phyloP scores from a whole-genome alignment of 2,329 filamentous ascomycete species.

The Fusarium sp. region DNA sequence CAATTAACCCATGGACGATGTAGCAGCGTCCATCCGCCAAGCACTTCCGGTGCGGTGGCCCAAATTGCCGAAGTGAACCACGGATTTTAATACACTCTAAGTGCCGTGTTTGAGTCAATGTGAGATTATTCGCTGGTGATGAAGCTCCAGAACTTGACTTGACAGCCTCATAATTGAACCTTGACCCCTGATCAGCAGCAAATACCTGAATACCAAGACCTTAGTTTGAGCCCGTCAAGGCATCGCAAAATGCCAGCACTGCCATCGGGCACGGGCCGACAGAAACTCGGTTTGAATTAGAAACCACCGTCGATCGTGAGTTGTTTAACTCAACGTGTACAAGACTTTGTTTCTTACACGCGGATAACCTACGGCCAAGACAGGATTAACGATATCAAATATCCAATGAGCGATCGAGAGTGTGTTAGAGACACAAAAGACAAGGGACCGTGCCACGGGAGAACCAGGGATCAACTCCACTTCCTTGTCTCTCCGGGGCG shows the following conservation, averaged over 20 bases:
- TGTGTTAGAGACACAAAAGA: conserved; percentile 34
- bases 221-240: not conserved
- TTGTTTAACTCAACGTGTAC: conserved; percentile 23
- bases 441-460: conserved; percentile 33
- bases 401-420: conserved; percentile 27
- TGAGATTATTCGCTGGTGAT: not conserved
- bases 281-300: conserved; percentile 15
- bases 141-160: conserved; percentile 1
- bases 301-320: conserved; percentile 31
- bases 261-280: conserved; percentile 4
- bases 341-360: conserved; percentile 27
- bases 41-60: conserved; percentile 13
- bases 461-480: conserved; percentile 31
- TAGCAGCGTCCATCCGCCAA: conserved; percentile 21
- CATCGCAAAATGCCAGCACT: not conserved
- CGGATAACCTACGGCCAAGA: conserved; percentile 14
- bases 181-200: not conserved
- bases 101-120: not conserved
- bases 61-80: conserved; percentile 20
- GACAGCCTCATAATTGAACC: conserved; percentile 17
- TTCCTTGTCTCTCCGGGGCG: conserved; percentile 35
- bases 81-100: not conserved
- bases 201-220: not conserved
- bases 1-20: conserved; percentile 20
- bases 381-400: conserved; percentile 3